Evolutionary conservation across 805 yeast genomes (phyloP).

Genomic region (Wickerhamiella cacticola): DNA sequence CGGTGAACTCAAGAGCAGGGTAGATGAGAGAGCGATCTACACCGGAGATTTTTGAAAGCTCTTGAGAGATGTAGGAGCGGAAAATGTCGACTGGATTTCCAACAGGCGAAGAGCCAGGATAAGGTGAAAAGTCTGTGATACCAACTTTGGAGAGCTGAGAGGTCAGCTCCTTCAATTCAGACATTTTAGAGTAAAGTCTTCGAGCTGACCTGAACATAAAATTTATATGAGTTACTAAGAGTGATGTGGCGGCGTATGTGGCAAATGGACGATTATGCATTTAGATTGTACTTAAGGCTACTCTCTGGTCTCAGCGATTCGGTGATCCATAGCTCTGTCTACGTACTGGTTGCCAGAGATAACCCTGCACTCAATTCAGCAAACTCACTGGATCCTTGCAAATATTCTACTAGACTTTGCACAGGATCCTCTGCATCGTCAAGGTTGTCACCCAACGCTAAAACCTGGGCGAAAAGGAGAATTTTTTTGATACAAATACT

Average conservation of each 20-base stretch:
- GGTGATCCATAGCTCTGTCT: too few relatives aligned
- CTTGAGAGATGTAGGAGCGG: constrained; percentile 78
- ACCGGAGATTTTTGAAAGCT: constrained; percentile 58
- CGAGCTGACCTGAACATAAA: constrained; percentile 10
- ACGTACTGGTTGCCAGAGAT: not conserved
- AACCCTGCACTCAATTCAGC: not conserved
- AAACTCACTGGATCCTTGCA: not conserved
- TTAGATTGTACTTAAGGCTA: too few relatives aligned
- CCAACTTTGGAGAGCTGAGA: constrained; percentile 20
- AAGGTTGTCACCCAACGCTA: not conserved
- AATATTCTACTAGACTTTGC: not conserved
- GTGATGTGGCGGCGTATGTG: constrained; percentile 1
- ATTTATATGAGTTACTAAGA: not conserved
- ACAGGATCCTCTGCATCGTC: not conserved
- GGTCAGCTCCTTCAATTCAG: constrained; percentile 17
- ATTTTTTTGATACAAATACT: not conserved
- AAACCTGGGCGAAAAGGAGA: not conserved
- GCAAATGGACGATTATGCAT: not conserved
- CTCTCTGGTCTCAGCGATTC: too few relatives aligned
- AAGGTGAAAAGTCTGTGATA: constrained; percentile 17
- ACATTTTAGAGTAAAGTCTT: constrained; percentile 17
- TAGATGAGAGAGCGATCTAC: constrained; percentile 59
- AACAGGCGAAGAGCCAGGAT: constrained; percentile 55
- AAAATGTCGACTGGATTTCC: constrained; percentile 74
- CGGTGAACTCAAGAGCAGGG: constrained; percentile 81